These are phyloP conservation scores for Crotalaria pallida DNA, from an alignment of 306 rosid genomes.

Conservation along the genomic window DNA sequence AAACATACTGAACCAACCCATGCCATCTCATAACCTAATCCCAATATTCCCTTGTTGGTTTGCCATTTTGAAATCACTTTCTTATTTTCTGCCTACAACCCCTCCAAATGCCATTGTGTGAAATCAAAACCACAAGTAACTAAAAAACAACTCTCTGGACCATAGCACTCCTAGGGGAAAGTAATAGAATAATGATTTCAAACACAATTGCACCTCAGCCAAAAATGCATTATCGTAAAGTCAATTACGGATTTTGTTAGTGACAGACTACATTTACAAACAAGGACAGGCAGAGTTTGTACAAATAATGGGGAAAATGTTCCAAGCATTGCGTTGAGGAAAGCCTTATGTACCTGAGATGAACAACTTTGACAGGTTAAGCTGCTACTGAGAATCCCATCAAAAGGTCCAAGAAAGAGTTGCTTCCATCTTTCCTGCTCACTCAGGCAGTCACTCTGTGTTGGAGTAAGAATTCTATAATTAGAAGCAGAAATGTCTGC, in stretches of 20 bases:
- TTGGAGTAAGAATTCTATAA: slow-evolving; percentile 56
- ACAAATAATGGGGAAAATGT: not conserved
- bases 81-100: not conserved
- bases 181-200: slow-evolving; percentile 5
- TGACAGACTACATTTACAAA: not conserved
- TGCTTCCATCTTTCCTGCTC: slow-evolving; percentile 74
- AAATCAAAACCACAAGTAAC: not conserved
- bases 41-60: not conserved
- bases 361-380: slow-evolving; percentile 84
- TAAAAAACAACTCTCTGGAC: slow-evolving; percentile 6
- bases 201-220: slow-evolving; percentile 1
- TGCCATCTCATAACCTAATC: not conserved
- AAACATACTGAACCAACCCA: not conserved
- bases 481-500: slow-evolving; percentile 53
- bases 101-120: slow-evolving; percentile 16
- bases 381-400: slow-evolving; percentile 85
- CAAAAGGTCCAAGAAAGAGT: slow-evolving; percentile 77
- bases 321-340: slow-evolving; percentile 3
- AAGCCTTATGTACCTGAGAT: slow-evolving; percentile 54
- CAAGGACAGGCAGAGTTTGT: not conserved
- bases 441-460: slow-evolving; percentile 35
- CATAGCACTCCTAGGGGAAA: not conserved
- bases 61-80: too few relatives aligned
- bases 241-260: not conserved
- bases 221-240: slow-evolving; percentile 1